Evolutionary conservation across 768 basidiomycete species (phyloP), one percentile per base, ranked within the genome.

Genomic region (Leccinum subgranulosum): DNA sequence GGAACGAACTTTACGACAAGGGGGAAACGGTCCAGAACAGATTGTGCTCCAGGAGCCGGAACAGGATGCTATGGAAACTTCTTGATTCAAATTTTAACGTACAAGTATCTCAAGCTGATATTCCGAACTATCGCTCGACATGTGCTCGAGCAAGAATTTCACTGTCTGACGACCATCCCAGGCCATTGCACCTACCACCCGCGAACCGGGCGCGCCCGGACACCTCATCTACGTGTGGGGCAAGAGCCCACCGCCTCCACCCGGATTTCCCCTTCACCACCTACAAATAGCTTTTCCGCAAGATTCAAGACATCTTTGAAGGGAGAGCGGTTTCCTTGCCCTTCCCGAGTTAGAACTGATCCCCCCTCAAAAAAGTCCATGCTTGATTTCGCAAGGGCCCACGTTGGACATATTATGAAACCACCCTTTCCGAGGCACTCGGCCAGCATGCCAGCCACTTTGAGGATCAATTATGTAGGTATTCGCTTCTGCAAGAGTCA

Each of bases 21-120:
- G 21, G 53, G 47, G 50, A 12, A 21, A 43, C 29, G 34, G 23
- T 4, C 58, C 68, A 6, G 63, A 58, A 45, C 68, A 68, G 56
- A 63, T 78, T 28, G 70, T 79, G 23, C 66, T 76, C 31, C 70
- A 72, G 62, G 79, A 80, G 62, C 76, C 73, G 28, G 77, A 80
- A 52, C 79, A 79, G 57, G 77, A 77, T 21, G 69, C 66, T 51
- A 74, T 74, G 72, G 79, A 79, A 51, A 55, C 59, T 21, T 53
- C 49, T 39, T 71, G 53, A 64, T 56, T 34, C 45, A 14, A 5
- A 41, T 28, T 15, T 29, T 48, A n/a, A 29, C 36, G 15, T 50
- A 53, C 48, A 29, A 23, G 45, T 33, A 25, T 54, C 56, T 39
- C 47, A 47, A 23, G 49, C 31, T 21, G 39, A 36, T 54, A 39